phyloP scores from a whole-genome alignment of 768 basidiomycete species.

The Rhodosporidiobolus odoratus region DNA sequence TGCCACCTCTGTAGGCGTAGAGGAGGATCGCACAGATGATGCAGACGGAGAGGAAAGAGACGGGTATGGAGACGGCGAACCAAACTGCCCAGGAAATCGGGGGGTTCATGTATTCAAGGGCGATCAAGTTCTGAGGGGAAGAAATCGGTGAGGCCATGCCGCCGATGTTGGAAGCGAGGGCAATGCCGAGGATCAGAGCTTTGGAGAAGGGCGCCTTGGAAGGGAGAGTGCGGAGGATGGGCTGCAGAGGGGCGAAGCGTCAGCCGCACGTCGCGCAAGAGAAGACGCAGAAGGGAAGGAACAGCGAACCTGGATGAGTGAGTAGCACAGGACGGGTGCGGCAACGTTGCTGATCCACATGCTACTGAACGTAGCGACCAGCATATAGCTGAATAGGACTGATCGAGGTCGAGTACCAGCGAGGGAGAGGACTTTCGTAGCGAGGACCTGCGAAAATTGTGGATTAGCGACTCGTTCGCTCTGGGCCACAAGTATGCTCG shows the following conservation, averaged over 20 bases:
- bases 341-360: slow-evolving; percentile 99
- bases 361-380: slow-evolving; percentile 90
- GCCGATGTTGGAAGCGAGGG: slow-evolving; percentile 95
- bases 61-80: slow-evolving; percentile 91
- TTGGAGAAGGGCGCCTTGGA: slow-evolving; percentile 80
- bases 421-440: slow-evolving; percentile 80
- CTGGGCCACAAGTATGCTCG: slow-evolving; percentile 32
- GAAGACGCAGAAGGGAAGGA: neutral
- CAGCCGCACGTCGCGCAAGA: slow-evolving; percentile 21
- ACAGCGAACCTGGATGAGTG: slow-evolving; percentile 72
- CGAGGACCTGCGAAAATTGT: slow-evolving; percentile 55
- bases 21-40: slow-evolving; percentile 89
- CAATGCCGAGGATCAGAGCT: slow-evolving; percentile 88
- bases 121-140: slow-evolving; percentile 95
- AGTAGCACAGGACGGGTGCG: slow-evolving; percentile 93
- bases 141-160: slow-evolving; percentile 97
- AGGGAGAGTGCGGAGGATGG: slow-evolving; percentile 85
- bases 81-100: slow-evolving; percentile 80
- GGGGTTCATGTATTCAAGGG: slow-evolving; percentile 77
- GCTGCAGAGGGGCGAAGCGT: slow-evolving; percentile 52
- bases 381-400: slow-evolving; percentile 90
- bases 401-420: slow-evolving; percentile 81
- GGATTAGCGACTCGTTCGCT: slow-evolving; percentile 37
- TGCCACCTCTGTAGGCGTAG: slow-evolving; percentile 67
- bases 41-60: slow-evolving; percentile 75